Percentiles rank a stretch among this genome's conserved stretches.
Evolutionary conservation across 2,329 filamentous ascomycete species (phyloP).

Genomic region (Ciborinia camelliae): DNA sequence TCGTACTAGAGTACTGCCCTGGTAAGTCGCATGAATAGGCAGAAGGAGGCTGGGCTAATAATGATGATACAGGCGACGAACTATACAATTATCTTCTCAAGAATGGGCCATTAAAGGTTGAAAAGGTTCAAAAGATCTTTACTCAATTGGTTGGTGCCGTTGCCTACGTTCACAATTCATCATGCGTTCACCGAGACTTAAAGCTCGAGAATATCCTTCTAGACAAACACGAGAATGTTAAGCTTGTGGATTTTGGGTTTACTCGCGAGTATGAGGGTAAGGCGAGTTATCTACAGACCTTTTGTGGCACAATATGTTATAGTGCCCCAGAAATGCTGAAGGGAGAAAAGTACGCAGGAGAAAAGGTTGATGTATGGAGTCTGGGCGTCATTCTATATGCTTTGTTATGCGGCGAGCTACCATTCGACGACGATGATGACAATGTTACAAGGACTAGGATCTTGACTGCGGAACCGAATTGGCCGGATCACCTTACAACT

Average conservation of each 20-base stretch:
- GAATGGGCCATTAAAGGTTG: constrained; percentile 76
- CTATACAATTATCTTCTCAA: constrained; percentile 92
- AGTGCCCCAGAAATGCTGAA: constrained; percentile 98
- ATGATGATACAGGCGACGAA: constrained; percentile 70
- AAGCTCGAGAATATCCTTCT: constrained; percentile 96
- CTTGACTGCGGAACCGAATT: constrained; percentile 78
- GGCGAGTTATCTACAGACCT: constrained; percentile 91
- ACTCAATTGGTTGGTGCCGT: constrained; percentile 94
- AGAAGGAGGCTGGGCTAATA: constrained; percentile 32
- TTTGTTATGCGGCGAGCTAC: constrained; percentile 77
- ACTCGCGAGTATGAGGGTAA: constrained; percentile 96
- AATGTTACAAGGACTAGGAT: constrained; percentile 81
- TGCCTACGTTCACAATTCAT: constrained; percentile 89
- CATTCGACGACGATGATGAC: constrained; percentile 96
- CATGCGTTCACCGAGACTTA: constrained; percentile 92
- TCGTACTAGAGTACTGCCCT: constrained; percentile 93
- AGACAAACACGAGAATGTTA: constrained; percentile 96
- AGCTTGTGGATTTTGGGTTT: constrained; percentile 96
- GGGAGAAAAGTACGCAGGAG: constrained; percentile 94
- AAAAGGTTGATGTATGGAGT: constrained; percentile 98
- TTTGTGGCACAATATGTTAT: constrained; percentile 96
- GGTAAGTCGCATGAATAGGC: constrained; percentile 50
- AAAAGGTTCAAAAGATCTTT: constrained; percentile 93
- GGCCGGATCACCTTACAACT: constrained; percentile 72
- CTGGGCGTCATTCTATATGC: constrained; percentile 82